Evolutionary conservation across 2,329 filamentous ascomycete genomes (phyloP).

Genomic region (Hymenoscyphus fructigenus): DNA sequence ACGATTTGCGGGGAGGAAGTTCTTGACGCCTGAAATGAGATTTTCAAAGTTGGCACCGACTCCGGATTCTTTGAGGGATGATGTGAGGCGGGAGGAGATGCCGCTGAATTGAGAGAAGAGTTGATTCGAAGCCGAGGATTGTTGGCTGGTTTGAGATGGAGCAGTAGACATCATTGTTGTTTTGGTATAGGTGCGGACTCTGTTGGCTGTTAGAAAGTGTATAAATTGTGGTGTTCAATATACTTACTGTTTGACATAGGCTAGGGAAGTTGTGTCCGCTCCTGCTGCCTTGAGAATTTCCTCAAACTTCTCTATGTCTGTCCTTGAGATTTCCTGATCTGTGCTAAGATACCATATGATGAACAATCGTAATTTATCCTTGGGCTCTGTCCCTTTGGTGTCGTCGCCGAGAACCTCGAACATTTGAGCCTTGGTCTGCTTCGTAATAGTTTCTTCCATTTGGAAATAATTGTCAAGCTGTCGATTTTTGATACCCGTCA

Average conservation of each 20-base stretch:
- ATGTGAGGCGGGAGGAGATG: slow-evolving; percentile 87
- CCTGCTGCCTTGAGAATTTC: slow-evolving; percentile 76
- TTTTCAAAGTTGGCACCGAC: slow-evolving; percentile 89
- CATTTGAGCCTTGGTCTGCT: slow-evolving; percentile 86
- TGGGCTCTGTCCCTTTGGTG: slow-evolving; percentile 77
- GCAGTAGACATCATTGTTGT: slow-evolving; percentile 98
- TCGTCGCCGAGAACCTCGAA: slow-evolving; percentile 80
- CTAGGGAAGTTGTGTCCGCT: slow-evolving; percentile 72
- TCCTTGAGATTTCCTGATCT: slow-evolving; percentile 79
- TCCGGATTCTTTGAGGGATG: slow-evolving; percentile 86
- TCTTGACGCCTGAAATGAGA: slow-evolving; percentile 93
- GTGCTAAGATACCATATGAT: slow-evolving; percentile 97
- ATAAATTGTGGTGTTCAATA: no score
- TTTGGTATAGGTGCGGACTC: slow-evolving; percentile 89
- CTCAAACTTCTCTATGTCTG: slow-evolving; percentile 83
- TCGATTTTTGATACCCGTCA: slow-evolving; percentile 84
- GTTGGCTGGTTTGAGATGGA: slow-evolving; percentile 58
- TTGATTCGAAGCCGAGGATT: slow-evolving; percentile 62
- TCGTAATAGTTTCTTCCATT: slow-evolving; percentile 87
- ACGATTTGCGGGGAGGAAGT: slow-evolving; percentile 93
- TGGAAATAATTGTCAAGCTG: slow-evolving; percentile 97
- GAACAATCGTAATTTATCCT: slow-evolving; percentile 90
- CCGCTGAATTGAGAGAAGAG: slow-evolving; percentile 92
- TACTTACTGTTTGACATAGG: slow-evolving; percentile 81
- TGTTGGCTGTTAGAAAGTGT: slow-evolving; percentile 31